A percentile compares a stretch with the other conserved stretches of the same genome.
Conservation (phyloP, 345 rosid species). For the Corchorus capsularis region DNA sequence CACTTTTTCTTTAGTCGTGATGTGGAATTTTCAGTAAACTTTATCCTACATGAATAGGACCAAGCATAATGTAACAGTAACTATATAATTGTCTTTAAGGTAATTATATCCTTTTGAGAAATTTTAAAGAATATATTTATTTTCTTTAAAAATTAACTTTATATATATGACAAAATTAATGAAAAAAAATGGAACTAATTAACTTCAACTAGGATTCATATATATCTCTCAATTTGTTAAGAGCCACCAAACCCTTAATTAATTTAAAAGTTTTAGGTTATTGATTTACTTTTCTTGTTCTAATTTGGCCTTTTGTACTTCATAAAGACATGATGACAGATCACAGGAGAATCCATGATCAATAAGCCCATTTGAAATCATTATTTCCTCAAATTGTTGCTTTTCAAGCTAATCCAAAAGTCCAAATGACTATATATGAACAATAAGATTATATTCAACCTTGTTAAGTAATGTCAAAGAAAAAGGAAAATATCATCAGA, state of each 20-base stretch:
- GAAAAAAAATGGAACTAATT: too few relatives aligned
- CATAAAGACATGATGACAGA: not conserved
- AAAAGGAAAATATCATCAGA: not conserved
- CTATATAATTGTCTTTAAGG: not conserved
- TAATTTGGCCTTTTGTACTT: not conserved
- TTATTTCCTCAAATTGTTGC: not conserved
- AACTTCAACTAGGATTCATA: too few relatives aligned
- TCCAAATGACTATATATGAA: not conserved
- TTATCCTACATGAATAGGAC: not conserved
- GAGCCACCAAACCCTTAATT: too few relatives aligned
- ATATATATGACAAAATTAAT: too few relatives aligned
- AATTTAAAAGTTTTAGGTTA: not conserved
- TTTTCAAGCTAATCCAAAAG: not conserved
- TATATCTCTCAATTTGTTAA: not conserved
- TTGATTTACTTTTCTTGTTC: not conserved
- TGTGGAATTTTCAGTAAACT: not conserved
- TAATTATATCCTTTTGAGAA: too few relatives aligned
- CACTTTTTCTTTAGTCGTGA: not conserved
- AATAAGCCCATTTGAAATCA: not conserved
- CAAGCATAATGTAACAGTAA: not conserved
- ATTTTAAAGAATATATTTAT: too few relatives aligned
- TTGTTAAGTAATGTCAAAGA: constrained; percentile 12
- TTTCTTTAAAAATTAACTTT: too few relatives aligned
- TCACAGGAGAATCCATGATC: not conserved
- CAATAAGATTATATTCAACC: not conserved